Evolutionary conservation across 2,329 filamentous ascomycete species (phyloP), one percentile per base, ranked within the genome.

Genomic region (Verticillium nonalfalfae): DNA sequence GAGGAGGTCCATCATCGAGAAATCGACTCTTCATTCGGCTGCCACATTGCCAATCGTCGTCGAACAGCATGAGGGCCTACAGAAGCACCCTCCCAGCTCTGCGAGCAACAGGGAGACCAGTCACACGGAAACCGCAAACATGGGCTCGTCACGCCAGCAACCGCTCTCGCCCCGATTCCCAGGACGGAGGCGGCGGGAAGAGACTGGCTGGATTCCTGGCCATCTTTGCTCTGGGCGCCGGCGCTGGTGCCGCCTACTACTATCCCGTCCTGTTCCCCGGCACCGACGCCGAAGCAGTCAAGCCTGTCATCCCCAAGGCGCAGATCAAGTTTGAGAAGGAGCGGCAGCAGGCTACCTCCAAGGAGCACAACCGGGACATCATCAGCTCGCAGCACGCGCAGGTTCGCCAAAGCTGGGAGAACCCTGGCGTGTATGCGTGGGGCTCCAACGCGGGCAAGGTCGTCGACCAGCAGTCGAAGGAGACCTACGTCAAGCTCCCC

Each of bases 371-470:
- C 65, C 78, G 90, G 61, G 90, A 93, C 60, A 75, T 90, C 61
- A 86, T 96, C 67, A 94, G 90, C 71, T 91, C 90, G 11, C 91
- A 96, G 72, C 92, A 96, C 75, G 77, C 91, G 6, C 94, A 97
- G 77, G 90, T 97, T 62, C 92, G 90, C 77, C 86, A 85, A 71
- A 96, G 91, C 74, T 87, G 84, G 82, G 85, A 86, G 74, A 88
- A 90, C 63, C 94, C 95, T 0, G 95, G 93, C 1, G 90, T 98
- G 0, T 98, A 96, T 75, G 87, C 90, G 5, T 99, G 95, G 94
- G 95, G 95, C 0, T 92, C 90, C 18, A 99, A 99, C 69, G 79
- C 80, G 15, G 91, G 93, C 63, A 85, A 84, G 67, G 93, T 97
- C n/a, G 91, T 90, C 40, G 93, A 93, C 52, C 93, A 93, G 1